Base-by-base conservation (phyloP, 2,329 filamentous ascomycete genomes). In the Pezicula radicicola region DNA sequence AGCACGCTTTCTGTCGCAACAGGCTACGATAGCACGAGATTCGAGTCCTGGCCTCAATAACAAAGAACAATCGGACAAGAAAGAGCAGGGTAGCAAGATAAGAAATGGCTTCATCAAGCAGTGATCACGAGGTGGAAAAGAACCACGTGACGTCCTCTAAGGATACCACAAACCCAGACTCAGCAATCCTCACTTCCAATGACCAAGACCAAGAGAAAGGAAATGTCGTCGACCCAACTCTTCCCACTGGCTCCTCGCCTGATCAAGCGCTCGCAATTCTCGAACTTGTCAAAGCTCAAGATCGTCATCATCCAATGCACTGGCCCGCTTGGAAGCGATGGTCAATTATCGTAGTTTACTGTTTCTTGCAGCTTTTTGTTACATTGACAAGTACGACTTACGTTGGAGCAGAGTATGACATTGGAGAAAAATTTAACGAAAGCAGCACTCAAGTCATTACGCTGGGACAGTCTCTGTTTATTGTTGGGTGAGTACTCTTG, bases 381-480 rank as follows among this genome's bases (percentile, higher is more conserved):
- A 67, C 69, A 18, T 55, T 72, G 43, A 67, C 69, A 4, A 68
- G 67, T 16, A 73, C 71, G 15, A 68, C 66, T 10, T 73, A 71
- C 54, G 64, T 73, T 46, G 67, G 68, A 40, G 69, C 66, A 9
- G 68, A 73, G 56, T 68, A 62, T 50, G 53, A 68, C 44, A 63
- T 73, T 49, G 50, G 67, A 55, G 67, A 70, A 49, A 67, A 70
- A 56, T 73, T 63, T 56, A 68, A 68, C 40, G 65, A 63, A 40
- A 59, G 51, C 6, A 59, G 51, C 6, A 64, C 66, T 13, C 72
- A 74, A 55, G 64, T 72, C 13, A 60, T 70, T 6, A 67, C 70
- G 12, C 58, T 74, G 1, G 71, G 71, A 15, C 71, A 74, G 59
- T 68, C 64, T 50, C 65, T 74, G 63, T 73, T 74, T 60, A 72